Base-by-base conservation (phyloP, 1,139 yeast species). In the Sugiyamaella castrensis region DNA sequence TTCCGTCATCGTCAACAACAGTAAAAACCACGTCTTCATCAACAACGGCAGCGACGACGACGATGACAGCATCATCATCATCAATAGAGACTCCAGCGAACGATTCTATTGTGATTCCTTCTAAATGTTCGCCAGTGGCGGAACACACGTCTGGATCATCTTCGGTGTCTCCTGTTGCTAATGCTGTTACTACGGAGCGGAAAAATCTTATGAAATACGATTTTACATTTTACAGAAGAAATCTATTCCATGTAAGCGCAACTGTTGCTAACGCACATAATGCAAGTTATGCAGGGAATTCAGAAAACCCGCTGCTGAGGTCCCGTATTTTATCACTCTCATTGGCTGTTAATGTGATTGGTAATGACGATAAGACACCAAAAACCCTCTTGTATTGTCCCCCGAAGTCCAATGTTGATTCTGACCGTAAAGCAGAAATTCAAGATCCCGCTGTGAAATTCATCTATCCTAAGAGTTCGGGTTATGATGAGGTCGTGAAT, bases 401-500 rank as follows among this genome's bases (percentile, higher is more conserved):
- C 2, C 64, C 65, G 10, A 61, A 58, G 34, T 44, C 60, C 6
- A 38, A 46, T 4, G 44, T 48, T 12, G 43, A 54, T 8, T 32
- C 38, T 12, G 48, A 43, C 6, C 46, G 43, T 1, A 54, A 40
- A n/a, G 47, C 44, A 13, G 53, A 37, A 6, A 37, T 53, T 12
- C 57, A 54, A 37, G 61, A 58, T 30, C 66, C 66, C 1, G 60
- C 63, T 1, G 53, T 56, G 24, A 63, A 61, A 48, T 50, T 53
- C n/a, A 53, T 64, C 8, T 54, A 58, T 37, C 64, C 65, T 15
- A 60, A 60, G 31, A 55, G 57, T 37, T 53, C 59, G 8, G 60
- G 58, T 10, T 55, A 59, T 33, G 60, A 62, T 37, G 64, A 61
- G 31, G 62, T 61, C 9, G 59, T 63, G 3, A 58, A 76, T 70